Evolutionary conservation across 805 yeast species (phyloP).

Genomic region (Blastobotrys parvus): DNA sequence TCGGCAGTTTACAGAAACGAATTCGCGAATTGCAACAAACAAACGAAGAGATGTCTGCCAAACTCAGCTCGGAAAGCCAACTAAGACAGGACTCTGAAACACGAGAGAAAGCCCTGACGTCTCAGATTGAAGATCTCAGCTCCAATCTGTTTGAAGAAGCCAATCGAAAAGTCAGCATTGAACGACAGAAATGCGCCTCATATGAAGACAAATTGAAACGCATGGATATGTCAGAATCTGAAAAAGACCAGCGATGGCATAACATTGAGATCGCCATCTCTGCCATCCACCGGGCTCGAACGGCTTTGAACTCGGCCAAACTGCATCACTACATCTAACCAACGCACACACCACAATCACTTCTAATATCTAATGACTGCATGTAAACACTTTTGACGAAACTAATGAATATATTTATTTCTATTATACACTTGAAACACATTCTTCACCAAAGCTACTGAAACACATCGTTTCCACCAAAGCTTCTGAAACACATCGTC

Average conservation of each 20-base stretch:
- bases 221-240: neutral
- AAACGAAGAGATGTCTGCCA: neutral
- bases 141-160: constrained; percentile 19
- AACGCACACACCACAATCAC: neutral
- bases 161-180: constrained; percentile 14
- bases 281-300: constrained; percentile 17
- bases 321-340: constrained; percentile 12
- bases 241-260: constrained; percentile 9
- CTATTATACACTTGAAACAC: constrained; percentile 1
- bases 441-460: neutral
- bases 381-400: neutral
- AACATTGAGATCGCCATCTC: constrained; percentile 16
- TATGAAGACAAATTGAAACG: constrained; percentile 3
- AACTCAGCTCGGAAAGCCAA: constrained; percentile 9
- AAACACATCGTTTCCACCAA: too few relatives aligned
- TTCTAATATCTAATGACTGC: neutral
- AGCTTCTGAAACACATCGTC: too few relatives aligned
- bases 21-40: constrained; percentile 4
- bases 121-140: constrained; percentile 20
- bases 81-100: constrained; percentile 17
- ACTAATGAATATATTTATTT: neutral
- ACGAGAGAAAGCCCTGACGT: constrained; percentile 10
- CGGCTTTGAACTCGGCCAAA: constrained; percentile 13
- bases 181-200: neutral
- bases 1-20: constrained; percentile 3